Evolutionary conservation across 1,284 basidiomycete species (phyloP).

Genomic region (Boletus sp.): DNA sequence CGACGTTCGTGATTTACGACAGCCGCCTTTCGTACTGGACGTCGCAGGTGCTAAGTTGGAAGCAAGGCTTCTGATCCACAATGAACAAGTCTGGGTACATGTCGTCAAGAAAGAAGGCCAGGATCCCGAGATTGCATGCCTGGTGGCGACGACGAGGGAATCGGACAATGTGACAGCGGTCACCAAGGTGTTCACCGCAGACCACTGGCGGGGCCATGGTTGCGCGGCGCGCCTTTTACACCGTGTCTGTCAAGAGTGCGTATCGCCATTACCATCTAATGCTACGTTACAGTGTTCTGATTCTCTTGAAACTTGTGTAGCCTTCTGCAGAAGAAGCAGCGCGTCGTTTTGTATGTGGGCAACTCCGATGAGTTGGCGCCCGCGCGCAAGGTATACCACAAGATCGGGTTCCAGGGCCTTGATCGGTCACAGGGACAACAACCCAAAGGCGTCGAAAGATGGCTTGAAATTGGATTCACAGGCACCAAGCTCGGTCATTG

Average conservation of each 20-base stretch:
- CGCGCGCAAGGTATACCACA: constrained; percentile 30
- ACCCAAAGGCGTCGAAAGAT: constrained; percentile 24
- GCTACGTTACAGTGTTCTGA: too few species aligned
- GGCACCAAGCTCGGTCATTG: constrained; percentile 23
- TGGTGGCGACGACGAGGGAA: constrained; percentile 57
- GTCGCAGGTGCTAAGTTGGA: constrained; percentile 49
- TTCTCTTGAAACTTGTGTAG: neutral
- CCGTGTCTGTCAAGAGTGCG: constrained; percentile 45
- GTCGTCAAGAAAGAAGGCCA: constrained; percentile 36
- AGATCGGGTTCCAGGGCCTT: constrained; percentile 31
- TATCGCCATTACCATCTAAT: neutral
- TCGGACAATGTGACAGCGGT: constrained; percentile 47
- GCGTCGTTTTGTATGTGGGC: constrained; percentile 55
- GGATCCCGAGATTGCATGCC: constrained; percentile 55
- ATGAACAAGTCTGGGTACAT: constrained; percentile 64
- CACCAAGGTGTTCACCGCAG: constrained; percentile 55
- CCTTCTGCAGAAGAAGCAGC: constrained; percentile 42
- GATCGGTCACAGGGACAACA: constrained; percentile 12
- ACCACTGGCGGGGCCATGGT: constrained; percentile 44
- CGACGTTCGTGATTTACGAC: neutral
- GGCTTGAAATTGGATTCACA: constrained; percentile 29
- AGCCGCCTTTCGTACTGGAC: constrained; percentile 62
- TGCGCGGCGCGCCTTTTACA: constrained; percentile 51
- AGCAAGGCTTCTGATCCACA: constrained; percentile 52
- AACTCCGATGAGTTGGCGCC: constrained; percentile 28